phyloP scores from a whole-genome alignment of 2,329 filamentous ascomycete species.

The Cadophora malorum region DNA sequence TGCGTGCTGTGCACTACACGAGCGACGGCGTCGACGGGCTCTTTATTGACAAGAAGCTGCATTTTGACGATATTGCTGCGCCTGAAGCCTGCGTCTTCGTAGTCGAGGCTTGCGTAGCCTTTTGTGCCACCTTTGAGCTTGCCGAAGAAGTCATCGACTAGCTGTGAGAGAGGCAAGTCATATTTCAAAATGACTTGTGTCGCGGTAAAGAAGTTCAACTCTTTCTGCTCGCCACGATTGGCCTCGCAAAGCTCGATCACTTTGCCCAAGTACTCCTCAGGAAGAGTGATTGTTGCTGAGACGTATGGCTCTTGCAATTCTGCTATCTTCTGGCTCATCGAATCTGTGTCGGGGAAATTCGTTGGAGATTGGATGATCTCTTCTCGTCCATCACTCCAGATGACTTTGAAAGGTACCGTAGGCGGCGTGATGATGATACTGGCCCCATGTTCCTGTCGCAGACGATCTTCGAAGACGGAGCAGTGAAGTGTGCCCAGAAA shows the following conservation, averaged over 20 bases:
- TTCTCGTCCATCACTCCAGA: conserved; percentile 79
- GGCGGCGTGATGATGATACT: conserved; percentile 97
- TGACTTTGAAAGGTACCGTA: conserved; percentile 87
- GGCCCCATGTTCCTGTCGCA: conserved; percentile 92
- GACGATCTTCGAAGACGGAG: conserved; percentile 96
- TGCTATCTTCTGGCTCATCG: conserved; percentile 56
- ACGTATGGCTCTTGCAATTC: conserved; percentile 79
- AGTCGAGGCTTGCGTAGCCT: conserved; percentile 94
- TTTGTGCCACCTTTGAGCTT: conserved; percentile 94
- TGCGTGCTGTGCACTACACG: conserved; percentile 86
- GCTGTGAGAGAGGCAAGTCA: conserved; percentile 81
- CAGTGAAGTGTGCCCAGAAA: conserved; percentile 97
- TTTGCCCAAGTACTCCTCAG: conserved; percentile 91
- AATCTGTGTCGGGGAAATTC: conserved; percentile 77
- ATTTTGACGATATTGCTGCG: conserved; percentile 83
- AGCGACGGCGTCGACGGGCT: conserved; percentile 92
- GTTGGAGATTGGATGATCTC: conserved; percentile 84
- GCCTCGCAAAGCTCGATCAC: conserved; percentile 94
- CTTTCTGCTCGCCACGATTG: conserved; percentile 86
- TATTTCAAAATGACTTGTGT: conserved; percentile 96
- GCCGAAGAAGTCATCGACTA: conserved; percentile 97
- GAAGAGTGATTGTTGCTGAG: conserved; percentile 83
- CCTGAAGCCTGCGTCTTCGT: conserved; percentile 92
- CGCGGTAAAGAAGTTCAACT: conserved; percentile 87
- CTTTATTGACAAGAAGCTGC: conserved; percentile 91